Conservation (phyloP, 345 rosid genomes). For the Acer negundo region DNA sequence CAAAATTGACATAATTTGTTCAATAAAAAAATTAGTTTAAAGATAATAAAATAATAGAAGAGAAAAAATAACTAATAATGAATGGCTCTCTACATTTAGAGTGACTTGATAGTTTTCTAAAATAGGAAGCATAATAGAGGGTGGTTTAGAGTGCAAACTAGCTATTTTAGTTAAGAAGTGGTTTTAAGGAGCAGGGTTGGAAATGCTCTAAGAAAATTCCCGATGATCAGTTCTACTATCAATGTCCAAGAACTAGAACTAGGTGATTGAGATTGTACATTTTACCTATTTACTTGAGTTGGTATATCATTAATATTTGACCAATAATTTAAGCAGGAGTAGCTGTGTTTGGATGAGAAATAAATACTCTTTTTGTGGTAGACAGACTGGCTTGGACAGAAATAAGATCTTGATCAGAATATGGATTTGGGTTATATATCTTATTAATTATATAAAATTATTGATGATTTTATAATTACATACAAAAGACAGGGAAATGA, state of each 20-base stretch:
- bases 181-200: too few relatives aligned
- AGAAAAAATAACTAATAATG: too few relatives aligned
- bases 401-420: neutral
- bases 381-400: slow-evolving; percentile 10
- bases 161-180: too few relatives aligned
- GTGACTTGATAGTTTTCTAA: too few relatives aligned
- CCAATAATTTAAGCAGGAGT: neutral
- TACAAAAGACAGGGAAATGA: neutral
- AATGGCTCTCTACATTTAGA: too few relatives aligned
- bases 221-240: neutral
- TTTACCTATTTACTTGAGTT: neutral
- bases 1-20: too few relatives aligned
- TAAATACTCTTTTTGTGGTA: neutral
- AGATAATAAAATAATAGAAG: too few relatives aligned
- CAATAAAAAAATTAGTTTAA: too few relatives aligned
- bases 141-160: too few relatives aligned
- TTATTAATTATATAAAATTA: neutral
- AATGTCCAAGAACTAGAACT: neutral
- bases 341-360: neutral
- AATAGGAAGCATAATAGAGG: too few relatives aligned
- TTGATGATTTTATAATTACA: neutral
- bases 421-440: neutral
- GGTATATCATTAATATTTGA: neutral
- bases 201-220: too few relatives aligned
- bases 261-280: neutral